Conservation (phyloP, 345 rosid species). For the Moricandia moricandioides region DNA sequence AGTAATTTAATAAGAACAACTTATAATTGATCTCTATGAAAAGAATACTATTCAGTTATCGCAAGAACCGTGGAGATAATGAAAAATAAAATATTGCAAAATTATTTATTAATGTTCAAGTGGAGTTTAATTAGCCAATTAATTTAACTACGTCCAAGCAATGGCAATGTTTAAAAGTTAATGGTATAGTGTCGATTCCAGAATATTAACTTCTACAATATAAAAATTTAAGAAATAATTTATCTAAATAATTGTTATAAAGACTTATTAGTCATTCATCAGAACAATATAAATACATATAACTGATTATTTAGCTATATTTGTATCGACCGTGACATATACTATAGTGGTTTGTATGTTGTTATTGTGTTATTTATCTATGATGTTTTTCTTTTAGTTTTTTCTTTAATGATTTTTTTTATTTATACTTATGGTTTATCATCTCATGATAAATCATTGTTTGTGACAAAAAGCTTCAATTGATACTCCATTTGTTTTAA, state of each 20-base stretch:
- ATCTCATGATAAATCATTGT: too few species aligned
- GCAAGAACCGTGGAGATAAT: not conserved
- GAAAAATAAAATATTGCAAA: not conserved
- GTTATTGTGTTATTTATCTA: too few species aligned
- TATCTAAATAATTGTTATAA: not conserved
- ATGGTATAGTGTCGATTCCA: not conserved
- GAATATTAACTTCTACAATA: not conserved
- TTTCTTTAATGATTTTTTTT: too few species aligned
- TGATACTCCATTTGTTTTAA: too few species aligned
- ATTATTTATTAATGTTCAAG: not conserved
- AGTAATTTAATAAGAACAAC: not conserved
- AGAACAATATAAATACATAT: not conserved
- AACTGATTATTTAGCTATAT: not conserved
- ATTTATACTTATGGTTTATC: too few species aligned
- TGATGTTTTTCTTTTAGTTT: too few species aligned
- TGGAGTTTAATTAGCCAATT: not conserved
- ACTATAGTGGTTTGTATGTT: not conserved
- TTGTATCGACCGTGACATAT: not conserved
- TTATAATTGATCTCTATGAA: not conserved
- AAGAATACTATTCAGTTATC: not conserved
- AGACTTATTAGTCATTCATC: not conserved
- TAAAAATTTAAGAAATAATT: not conserved
- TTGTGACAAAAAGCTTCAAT: too few species aligned
- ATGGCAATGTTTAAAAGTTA: not conserved
- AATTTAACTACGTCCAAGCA: slow-evolving; percentile 18